Percentiles rank a stretch among this genome's conserved stretches.
These are phyloP conservation scores for Herpetomonas samuelpessoai DNA, from an alignment of 208 protist genomes.

Conservation along the genomic window DNA sequence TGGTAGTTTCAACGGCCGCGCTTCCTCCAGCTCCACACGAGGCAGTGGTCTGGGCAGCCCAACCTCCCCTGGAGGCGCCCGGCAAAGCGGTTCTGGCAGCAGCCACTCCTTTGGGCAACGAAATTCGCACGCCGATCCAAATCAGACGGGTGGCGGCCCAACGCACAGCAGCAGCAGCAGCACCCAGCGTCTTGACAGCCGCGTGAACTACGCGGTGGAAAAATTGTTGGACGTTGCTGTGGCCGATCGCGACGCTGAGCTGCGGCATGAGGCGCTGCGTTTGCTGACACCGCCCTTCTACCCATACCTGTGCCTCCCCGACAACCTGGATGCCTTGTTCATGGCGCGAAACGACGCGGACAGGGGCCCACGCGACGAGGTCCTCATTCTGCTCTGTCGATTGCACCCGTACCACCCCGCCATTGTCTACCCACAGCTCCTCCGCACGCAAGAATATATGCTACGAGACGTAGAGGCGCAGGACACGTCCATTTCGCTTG, in stretches of 20 bases:
- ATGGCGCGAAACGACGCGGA: conserved; percentile 81
- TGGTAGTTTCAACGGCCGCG: neutral
- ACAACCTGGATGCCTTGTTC: conserved; percentile 81
- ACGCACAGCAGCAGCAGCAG: neutral
- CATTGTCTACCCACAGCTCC: conserved; percentile 67
- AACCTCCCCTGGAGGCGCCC: neutral
- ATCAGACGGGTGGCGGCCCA: too few relatives aligned
- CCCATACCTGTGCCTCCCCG: conserved; percentile 69
- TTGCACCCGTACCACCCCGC: conserved; percentile 64
- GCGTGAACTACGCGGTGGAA: conserved; percentile 67
- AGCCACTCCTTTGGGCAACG: neutral
- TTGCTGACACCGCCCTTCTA: conserved; percentile 62
- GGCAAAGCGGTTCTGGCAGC: neutral
- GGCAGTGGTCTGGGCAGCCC: conserved; percentile 6
- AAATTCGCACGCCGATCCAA: neutral
- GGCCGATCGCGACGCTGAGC: conserved; percentile 56
- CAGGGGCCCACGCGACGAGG: conserved; percentile 40
- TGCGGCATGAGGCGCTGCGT: conserved; percentile 63
- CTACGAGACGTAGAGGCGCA: conserved; percentile 75
- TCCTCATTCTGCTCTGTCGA: conserved; percentile 77
- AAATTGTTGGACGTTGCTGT: conserved; percentile 82
- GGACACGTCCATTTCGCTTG: conserved; percentile 72
- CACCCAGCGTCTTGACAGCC: conserved; percentile 39
- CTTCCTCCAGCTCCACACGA: neutral
- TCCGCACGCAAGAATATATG: conserved; percentile 77